Conservation (phyloP, 805 yeast species). For the Saccharomyces mikatae region DNA sequence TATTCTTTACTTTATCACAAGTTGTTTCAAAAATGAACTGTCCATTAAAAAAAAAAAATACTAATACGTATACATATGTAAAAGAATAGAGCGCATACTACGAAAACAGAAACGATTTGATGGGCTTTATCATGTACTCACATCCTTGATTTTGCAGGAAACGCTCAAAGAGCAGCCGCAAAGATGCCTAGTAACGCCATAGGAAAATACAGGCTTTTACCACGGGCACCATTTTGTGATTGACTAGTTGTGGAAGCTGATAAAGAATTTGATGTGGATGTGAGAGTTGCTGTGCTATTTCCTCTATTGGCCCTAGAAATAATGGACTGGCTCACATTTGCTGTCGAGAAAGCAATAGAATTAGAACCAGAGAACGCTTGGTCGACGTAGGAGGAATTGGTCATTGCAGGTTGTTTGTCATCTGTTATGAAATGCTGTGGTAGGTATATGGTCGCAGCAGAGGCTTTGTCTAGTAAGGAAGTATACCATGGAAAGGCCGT, state of each 20-base stretch:
- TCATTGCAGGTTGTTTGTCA: neutral
- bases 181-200: neutral
- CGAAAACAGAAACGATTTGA: neutral
- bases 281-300: neutral
- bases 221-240: neutral
- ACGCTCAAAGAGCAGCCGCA: neutral
- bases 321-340: neutral
- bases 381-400: neutral
- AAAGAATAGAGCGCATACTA: neutral
- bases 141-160: neutral
- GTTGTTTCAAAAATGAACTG: neutral
- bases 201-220: neutral
- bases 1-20: neutral
- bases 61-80: neutral
- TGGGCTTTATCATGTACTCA: neutral
- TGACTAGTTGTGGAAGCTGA: neutral
- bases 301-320: neutral
- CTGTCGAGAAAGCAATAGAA: neutral
- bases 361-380: neutral
- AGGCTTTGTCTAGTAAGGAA: conserved; percentile 15
- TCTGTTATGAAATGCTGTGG: conserved; percentile 19
- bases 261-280: neutral
- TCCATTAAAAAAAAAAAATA: neutral
- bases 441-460: conserved; percentile 17
- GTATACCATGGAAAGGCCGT: conserved; percentile 29